Percentiles rank a stretch among this genome's conserved stretches.
phyloP scores from a whole-genome alignment of 2,329 filamentous ascomycete species.

The Pseudocercospora crystallina region DNA sequence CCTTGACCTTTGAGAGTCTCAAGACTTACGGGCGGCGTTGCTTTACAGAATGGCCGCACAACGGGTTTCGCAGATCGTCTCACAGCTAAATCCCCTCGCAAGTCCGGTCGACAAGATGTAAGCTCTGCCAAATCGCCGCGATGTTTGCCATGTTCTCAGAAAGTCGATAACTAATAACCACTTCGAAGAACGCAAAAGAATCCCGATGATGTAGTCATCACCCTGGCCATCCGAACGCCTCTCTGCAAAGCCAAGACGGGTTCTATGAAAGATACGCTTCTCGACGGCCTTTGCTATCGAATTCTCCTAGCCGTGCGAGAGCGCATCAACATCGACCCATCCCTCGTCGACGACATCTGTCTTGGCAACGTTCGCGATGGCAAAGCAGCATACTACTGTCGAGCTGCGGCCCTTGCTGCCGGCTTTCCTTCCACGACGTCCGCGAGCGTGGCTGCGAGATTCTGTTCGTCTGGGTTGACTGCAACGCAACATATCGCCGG shows the following conservation, averaged over 20 bases:
- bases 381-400: constrained; percentile 83
- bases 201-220: constrained; percentile 95
- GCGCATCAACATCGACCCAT: constrained; percentile 34
- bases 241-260: constrained; percentile 87
- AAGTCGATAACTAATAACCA: neutral
- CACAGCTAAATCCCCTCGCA: constrained; percentile 19
- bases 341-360: constrained; percentile 67
- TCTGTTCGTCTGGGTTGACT: constrained; percentile 77
- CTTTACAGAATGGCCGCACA: constrained; percentile 8
- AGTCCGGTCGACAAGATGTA: constrained; percentile 22
- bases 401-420: constrained; percentile 81
- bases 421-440: constrained; percentile 86
- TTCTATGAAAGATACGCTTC: constrained; percentile 87
- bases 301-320: constrained; percentile 64
- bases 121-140: neutral
- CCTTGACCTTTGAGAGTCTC: no score
- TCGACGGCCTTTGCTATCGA: constrained; percentile 84
- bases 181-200: constrained; percentile 56
- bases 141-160: neutral
- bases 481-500: constrained; percentile 74
- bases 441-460: constrained; percentile 80
- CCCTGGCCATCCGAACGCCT: constrained; percentile 83
- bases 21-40: no score
- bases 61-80: constrained; percentile 18
- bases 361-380: constrained; percentile 82